Evolutionary conservation across 345 rosid species (phyloP).

Genomic region (Carallia pectinifolia): DNA sequence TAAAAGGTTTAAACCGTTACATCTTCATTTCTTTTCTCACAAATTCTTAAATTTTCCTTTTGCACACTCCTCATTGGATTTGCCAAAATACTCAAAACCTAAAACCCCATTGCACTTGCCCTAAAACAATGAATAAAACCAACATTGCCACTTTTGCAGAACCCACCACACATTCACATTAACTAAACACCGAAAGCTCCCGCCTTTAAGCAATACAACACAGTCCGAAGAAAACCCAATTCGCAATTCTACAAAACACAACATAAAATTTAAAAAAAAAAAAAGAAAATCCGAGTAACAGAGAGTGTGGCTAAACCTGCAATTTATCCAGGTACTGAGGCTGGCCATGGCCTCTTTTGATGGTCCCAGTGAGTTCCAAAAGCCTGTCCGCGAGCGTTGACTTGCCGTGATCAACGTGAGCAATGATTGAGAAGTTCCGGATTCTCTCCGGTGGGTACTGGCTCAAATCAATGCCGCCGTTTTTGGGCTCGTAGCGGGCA

Average conservation of each 20-base stretch:
- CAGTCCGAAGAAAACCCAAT: constrained; percentile 1
- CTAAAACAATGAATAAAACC: too few relatives aligned
- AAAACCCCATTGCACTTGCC: too few relatives aligned
- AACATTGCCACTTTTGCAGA: too few relatives aligned
- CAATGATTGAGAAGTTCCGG: constrained; percentile 91
- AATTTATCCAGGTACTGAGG: constrained; percentile 96
- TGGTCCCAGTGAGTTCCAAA: constrained; percentile 97
- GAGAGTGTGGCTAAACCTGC: constrained; percentile 42
- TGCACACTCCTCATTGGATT: too few relatives aligned
- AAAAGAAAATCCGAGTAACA: background rate
- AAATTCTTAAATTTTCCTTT: too few relatives aligned
- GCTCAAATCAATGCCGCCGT: constrained; percentile 51
- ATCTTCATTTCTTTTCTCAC: too few relatives aligned
- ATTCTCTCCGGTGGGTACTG: constrained; percentile 74
- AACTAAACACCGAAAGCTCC: background rate
- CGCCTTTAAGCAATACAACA: background rate
- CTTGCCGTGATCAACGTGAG: constrained; percentile 94
- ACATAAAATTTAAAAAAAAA: background rate
- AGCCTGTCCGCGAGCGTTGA: constrained; percentile 94
- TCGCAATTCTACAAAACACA: background rate
- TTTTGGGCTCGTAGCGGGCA: constrained; percentile 48
- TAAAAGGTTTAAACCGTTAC: too few relatives aligned
- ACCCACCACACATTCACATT: too few relatives aligned
- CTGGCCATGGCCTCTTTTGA: constrained; percentile 89
- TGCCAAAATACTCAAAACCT: too few relatives aligned